Evolutionary conservation across 148 eudicot species (phyloP), one percentile per base, ranked within the genome.

Genomic region (Diospyros lotus): DNA sequence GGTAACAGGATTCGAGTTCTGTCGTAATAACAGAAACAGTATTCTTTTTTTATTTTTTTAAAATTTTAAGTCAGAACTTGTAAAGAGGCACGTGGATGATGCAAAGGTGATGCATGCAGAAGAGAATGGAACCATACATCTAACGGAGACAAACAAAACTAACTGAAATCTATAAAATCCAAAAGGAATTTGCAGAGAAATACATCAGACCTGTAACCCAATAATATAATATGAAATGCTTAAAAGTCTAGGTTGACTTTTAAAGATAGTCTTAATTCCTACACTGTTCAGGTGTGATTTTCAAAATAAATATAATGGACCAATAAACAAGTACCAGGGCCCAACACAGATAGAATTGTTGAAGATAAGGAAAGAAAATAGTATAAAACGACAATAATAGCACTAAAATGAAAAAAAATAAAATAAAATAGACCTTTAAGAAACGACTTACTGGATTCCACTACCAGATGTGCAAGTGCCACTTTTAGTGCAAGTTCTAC

Each of bases 401-500:
- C 11, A 46, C 18, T 6, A 40, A 43, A 9, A 62, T 44, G 44
- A 74, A 60, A 69, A 44, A 43, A 58, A 76, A 1, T 58, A n/a
- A 28, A 28, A 28, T 0, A 28, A 28, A 28, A 28, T 28, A 28
- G 28, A 28, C 40, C 7, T 58, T 55, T 9, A 1, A 15, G 6
- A n/a, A 12, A 38, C 66, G 46, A 83, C 98, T 89, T 82, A 94
- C 98, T 94, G 98, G 84, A 94, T 92, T 78, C 97, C 98, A 78
- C 78, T 92, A 73, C 98, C 98, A 75, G 84, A 70, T 17, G 89
- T 84, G 75, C 98, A 94, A 54, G 45, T 72, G 39, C 92, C 97
- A 73, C 72, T 70, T 66, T 77, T 66, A 6, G 82, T 73, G 72
- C 98, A 94, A 73, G 82, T 81, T 69, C 54, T 41, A 12, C 82